Evolutionary conservation across 192 early-diverging fungal genomes (phyloP), one percentile per base, ranked within the genome.

Genomic region (Pecoramyces ruminantium): DNA sequence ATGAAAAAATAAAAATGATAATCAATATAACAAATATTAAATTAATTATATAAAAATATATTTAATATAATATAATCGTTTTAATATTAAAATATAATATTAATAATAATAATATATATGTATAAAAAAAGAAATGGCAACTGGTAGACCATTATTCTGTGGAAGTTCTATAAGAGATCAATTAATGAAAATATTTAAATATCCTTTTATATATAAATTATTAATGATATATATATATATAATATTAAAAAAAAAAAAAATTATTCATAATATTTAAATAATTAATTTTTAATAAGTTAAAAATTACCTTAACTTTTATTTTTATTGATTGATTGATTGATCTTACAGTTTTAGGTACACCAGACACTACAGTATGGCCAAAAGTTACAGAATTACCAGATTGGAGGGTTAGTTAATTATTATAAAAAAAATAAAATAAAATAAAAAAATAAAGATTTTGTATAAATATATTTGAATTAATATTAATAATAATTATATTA

Each of bases 131-230:
- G 95, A 96, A 83, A 94, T 95, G 93, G 88, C 93, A 9, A 92
- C 92, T 11, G 96, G 97, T 29, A 89, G 94, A 39, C 96, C 96
- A 14, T 86, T 97, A 30, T 97, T 99, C 82, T 92, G 95, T 12
- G 97, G 97, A 82, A 92, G 89, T 30, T 97, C 96, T 12, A 90
- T 93, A 27, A 85, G 89, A 77, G 95, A 97, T 85, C 96, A 99
- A 84, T 82, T 99, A 30, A 82, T 93, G 58, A 90, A 93, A 38
- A 98, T 98, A 79, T 98, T 96, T 89, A 97, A 96, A 85, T 83
- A 51, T 51, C 42, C 42, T 51, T 51, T 51, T 51, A 14, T 40
- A 14, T 40, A 14, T 13, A 2, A 40, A 13, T 4, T 51, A 51
- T 21, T 21, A 21, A 13, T 51, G 21, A 34, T 6, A 34, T 34